phyloP scores from a whole-genome alignment of 108 stramenopile species.

The Skeletonema costatum region DNA sequence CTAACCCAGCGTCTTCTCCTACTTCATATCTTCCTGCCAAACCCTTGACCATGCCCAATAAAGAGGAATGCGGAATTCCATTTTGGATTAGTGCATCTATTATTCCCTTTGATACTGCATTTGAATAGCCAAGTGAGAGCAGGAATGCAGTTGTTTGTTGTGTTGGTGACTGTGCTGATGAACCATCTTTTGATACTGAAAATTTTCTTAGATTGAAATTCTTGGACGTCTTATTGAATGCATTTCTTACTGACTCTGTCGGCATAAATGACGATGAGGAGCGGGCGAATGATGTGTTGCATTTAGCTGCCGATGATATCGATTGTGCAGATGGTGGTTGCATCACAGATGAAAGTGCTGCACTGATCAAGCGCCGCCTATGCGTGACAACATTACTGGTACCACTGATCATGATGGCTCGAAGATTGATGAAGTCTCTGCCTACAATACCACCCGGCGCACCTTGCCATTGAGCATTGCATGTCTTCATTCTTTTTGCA shows the following conservation, averaged over 20 bases:
- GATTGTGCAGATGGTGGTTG: no score
- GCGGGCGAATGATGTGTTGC: no score
- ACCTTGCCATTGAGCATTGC: no score
- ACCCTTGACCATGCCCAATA: conserved; percentile 43
- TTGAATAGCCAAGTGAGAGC: conserved; percentile 25
- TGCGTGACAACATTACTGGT: no score
- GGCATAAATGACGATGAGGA: no score
- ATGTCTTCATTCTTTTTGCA: no score
- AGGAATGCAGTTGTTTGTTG: conserved; percentile 25
- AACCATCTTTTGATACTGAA: background rate
- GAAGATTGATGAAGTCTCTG: no score
- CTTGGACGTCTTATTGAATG: background rate
- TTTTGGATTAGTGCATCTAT: conserved; percentile 40
- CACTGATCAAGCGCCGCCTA: no score
- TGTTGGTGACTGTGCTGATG: conserved; percentile 4
- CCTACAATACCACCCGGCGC: no score
- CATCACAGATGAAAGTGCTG: no score
- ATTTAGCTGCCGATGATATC: no score
- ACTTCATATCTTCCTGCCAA: conserved; percentile 69
- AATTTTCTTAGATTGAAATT: background rate
- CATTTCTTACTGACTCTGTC: background rate
- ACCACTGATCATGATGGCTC: no score
- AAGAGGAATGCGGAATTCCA: conserved; percentile 30
- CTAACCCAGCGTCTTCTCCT: conserved; percentile 67
- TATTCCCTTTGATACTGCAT: conserved; percentile 31